Evolutionary conservation across 2,329 filamentous ascomycete genomes (phyloP), one percentile per base, ranked within the genome.

Genomic region (Curvularia hawaiiensis): DNA sequence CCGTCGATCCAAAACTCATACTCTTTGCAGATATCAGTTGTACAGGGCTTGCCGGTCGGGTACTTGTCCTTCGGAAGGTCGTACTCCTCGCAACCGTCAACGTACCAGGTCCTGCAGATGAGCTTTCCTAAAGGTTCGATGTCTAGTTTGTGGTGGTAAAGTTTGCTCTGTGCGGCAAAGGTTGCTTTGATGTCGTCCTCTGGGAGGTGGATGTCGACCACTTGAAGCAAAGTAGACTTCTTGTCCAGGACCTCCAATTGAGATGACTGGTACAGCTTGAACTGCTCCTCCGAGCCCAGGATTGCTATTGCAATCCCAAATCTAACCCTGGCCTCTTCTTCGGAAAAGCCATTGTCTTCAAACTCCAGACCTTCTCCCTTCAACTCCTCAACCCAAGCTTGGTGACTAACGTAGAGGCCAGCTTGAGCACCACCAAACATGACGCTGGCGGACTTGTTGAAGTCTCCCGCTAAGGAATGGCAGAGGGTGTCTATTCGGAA

Each of bases 381-480:
- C n/a, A 61, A 45, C 14, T 68, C 56, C 3, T 75, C 66, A 1
- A 73, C 74, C 82, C 82, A 84, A 3, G 71, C 59, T 31, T 76
- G 63, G 43, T 78, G 69, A 20, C 76, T 79, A 11, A 74, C 72
- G 61, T 79, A 80, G 12, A 75, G 59, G 11, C 75, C 77, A 30
- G 77, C 77, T 50, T 81, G 80, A 31, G 77, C 74, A 2, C 85
- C 87, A 1, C 83, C 85, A 67, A 90, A 91, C 0, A 96, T 79
- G 10, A 83, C 84, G 1, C 87, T 87, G 48, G 89, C 89, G 0
- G 90, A 88, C n/a, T 82, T 80, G 74, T 96, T 96, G 81, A 97
- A 97, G 11, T 84, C 77, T 0, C 93, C 93, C 0, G 93, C 92
- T 6, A 96, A 79, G 2, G 75, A 73, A 1, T 71, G 58, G 1